phyloP scores from a whole-genome alignment of 2,329 filamentous ascomycete species.

The Hypoxylon sp. region DNA sequence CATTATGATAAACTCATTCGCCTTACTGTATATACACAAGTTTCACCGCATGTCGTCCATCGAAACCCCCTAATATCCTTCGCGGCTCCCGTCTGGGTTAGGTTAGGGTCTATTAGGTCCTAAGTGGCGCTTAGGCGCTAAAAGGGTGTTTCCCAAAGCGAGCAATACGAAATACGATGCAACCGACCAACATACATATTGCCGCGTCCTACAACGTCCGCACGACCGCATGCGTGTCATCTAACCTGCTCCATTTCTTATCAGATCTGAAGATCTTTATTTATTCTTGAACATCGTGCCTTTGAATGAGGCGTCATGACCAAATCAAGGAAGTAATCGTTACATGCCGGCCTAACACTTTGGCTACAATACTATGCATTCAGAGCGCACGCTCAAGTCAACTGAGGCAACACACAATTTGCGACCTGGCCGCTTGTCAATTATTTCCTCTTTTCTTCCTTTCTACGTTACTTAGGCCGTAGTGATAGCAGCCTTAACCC shows the following conservation, averaged over 20 bases:
- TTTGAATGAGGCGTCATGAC: background rate
- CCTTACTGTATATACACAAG: background rate
- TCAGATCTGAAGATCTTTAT: background rate
- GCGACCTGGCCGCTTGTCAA: background rate
- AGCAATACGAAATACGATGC: constrained; percentile 40
- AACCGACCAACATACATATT: constrained; percentile 3
- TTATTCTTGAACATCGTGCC: background rate
- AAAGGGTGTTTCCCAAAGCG: constrained; percentile 11
- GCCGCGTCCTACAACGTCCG: background rate
- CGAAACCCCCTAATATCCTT: background rate
- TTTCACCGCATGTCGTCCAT: background rate
- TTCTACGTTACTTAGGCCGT: background rate
- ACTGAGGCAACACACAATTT: background rate
- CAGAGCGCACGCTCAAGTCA: background rate
- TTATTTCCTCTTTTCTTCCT: background rate
- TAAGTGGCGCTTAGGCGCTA: constrained; percentile 13
- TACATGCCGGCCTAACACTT: background rate
- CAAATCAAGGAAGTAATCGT: background rate
- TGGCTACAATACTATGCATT: background rate
- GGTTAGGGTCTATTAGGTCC: background rate
- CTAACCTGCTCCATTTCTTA: background rate
- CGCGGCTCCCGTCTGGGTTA: background rate
- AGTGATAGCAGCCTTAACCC: background rate
- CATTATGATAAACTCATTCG: background rate
- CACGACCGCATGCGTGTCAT: background rate